Evolutionary conservation across 352 stramenopile species (phyloP).

Genomic region (Nothophytophthora sp.): DNA sequence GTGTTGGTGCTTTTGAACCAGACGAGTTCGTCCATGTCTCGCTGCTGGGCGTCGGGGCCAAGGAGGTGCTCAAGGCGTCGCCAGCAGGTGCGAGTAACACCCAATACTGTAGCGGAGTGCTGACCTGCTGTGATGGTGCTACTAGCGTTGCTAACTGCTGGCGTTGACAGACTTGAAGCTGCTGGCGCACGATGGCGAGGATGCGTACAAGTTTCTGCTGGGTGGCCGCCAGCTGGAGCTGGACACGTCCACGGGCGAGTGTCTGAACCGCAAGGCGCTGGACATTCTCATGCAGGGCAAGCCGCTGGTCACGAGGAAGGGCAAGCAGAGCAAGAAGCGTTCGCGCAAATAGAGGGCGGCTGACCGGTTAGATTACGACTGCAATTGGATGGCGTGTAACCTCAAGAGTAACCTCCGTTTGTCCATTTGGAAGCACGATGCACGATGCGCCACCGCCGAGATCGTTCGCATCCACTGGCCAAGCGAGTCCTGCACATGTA

Average conservation of each 20-base stretch:
- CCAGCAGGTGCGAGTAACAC: conserved; percentile 35
- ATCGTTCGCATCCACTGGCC: no score
- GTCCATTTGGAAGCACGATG: no score
- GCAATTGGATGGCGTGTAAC: no score
- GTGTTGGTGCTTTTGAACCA: conserved; percentile 3
- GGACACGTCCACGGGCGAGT: conserved; percentile 52
- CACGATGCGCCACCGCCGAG: no score
- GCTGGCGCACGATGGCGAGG: conserved; percentile 46
- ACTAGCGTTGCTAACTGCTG: no score
- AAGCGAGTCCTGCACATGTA: conserved; percentile 15
- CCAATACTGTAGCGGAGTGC: background rate
- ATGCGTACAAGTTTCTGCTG: conserved; percentile 66
- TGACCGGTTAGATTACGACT: no score
- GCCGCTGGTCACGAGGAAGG: conserved; percentile 65
- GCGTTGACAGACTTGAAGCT: conserved; percentile 59
- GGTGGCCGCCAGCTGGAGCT: conserved; percentile 52
- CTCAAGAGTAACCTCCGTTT: conserved; percentile 2
- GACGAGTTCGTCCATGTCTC: conserved; percentile 62
- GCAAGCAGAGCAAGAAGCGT: conserved; percentile 68
- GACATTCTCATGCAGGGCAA: conserved; percentile 68
- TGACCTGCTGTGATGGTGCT: background rate
- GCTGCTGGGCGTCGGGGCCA: conserved; percentile 41
- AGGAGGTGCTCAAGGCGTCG: conserved; percentile 46
- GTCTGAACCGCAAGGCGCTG: conserved; percentile 63
- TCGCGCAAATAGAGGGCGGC: conserved; percentile 25